A percentile compares a stretch with the other conserved stretches of the same genome.
Evolutionary conservation across 2,329 filamentous ascomycete species (phyloP).

Genomic region (Tolypocladium nubicola): DNA sequence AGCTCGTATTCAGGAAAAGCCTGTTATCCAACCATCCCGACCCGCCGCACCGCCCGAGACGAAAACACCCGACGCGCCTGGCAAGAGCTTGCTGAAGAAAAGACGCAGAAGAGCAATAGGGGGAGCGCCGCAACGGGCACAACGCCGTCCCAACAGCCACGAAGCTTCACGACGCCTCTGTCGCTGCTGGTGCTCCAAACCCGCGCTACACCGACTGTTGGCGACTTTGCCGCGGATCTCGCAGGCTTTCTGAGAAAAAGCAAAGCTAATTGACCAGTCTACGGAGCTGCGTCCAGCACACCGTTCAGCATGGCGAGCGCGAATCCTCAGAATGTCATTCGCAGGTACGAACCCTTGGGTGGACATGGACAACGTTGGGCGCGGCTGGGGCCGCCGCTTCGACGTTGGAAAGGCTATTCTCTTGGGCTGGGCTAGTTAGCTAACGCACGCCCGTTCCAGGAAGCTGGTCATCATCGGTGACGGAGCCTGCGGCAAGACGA

Average conservation of each 20-base stretch:
- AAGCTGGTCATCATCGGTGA: conserved; percentile 96
- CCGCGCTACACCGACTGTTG: not conserved
- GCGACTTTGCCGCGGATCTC: not conserved
- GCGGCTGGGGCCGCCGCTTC: not conserved
- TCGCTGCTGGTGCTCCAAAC: not conserved
- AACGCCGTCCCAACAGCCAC: not conserved
- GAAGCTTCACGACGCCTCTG: not conserved
- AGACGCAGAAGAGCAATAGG: not conserved
- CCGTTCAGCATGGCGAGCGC: conserved; percentile 29
- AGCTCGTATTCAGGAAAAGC: conserved; percentile 10
- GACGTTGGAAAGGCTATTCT: not conserved
- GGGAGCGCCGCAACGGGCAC: not conserved
- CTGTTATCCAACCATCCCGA: conserved; percentile 15
- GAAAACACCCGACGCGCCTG: conserved; percentile 9
- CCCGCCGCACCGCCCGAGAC: conserved; percentile 14
- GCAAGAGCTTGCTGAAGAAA: not conserved
- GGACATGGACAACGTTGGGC: not conserved
- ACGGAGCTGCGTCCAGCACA: conserved; percentile 2
- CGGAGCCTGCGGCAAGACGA: conserved; percentile 96
- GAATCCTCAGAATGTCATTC: conserved; percentile 47
- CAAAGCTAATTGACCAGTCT: conserved; percentile 1
- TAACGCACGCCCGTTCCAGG: conserved; percentile 34
- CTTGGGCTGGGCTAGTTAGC: not conserved
- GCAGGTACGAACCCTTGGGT: conserved; percentile 40
- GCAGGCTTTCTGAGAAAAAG: not conserved